These are phyloP conservation scores for Fusarium sp. DNA, from an alignment of 2,329 filamentous ascomycete genomes.

Conservation along the genomic window DNA sequence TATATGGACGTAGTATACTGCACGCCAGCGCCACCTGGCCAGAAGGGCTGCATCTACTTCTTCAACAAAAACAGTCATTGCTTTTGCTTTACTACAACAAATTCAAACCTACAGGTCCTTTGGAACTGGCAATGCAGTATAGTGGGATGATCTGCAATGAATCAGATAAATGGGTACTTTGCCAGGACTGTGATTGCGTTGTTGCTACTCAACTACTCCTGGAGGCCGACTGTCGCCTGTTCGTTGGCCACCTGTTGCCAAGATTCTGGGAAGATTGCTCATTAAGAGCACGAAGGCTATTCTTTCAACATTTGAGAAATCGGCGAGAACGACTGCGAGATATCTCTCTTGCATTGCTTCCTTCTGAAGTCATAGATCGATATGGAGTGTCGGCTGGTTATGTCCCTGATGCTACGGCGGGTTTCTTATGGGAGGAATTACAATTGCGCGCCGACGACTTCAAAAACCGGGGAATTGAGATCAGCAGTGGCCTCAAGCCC, in stretches of 20 bases:
- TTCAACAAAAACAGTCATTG: background rate
- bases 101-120: accelerated
- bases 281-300: background rate
- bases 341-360: background rate
- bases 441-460: accelerated
- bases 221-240: background rate
- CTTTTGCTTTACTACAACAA: background rate
- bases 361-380: background rate
- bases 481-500: background rate
- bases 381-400: background rate
- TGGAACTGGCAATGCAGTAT: background rate
- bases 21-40: background rate
- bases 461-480: background rate
- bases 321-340: background rate
- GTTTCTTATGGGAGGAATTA: background rate
- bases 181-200: background rate
- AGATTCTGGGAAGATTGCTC: background rate
- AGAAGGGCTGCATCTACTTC: background rate
- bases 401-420: background rate
- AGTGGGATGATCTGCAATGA: background rate
- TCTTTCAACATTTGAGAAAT: background rate
- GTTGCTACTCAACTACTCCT: background rate
- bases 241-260: background rate
- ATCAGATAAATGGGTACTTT: background rate
- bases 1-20: background rate